Evolutionary conservation across 768 basidiomycete genomes (phyloP), one percentile per base, ranked within the genome.

Genomic region (Hortiboletus campestris): DNA sequence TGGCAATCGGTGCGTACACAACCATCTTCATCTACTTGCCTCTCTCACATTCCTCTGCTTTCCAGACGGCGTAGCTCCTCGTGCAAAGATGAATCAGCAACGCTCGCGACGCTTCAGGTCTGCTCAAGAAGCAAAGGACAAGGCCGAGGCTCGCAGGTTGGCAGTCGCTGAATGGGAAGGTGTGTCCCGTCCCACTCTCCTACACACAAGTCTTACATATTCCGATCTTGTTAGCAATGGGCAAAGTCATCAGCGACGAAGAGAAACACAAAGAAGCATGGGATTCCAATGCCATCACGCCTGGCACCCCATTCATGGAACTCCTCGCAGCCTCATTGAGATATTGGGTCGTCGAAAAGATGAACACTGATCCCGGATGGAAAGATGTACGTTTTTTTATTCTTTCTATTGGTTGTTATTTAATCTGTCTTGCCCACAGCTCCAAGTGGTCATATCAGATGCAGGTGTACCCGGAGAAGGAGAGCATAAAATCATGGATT

Each of bases 401-500:
- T 14, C 2, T 16, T 28, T 39, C 25, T 43, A 29, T 19, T 10
- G 6, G 34, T 14, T 35, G 10, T 49, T 50, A 6, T 36, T 56
- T 59, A 17, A 61, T 43, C 35, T 22, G 7, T 46, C 25, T 25
- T 22, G 22, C 22, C 25, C 29, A 3, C 62, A 95, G 94, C 80
- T 99, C 39, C 85, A 98, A 80, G 89, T 99, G 49, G 86, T 98
- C 61, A 92, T 99, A 52, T 99, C 97, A 6, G 97, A 99, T 63
- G 92, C 97, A 2, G 86, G 89, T 52, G 97, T 98, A 13, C 96
- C 97, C 1, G 97, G 97, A 63, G 97, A 99, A 74, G 97, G 97
- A 69, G 97, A 99, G 70, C 97, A 99, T 73, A 99, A 99, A 77
- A 98, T 99, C 60, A 98, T 99, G 94, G 97, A 98, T 70, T 98